phyloP scores from a whole-genome alignment of 148 eudicot genomes.

The Silene conica region DNA sequence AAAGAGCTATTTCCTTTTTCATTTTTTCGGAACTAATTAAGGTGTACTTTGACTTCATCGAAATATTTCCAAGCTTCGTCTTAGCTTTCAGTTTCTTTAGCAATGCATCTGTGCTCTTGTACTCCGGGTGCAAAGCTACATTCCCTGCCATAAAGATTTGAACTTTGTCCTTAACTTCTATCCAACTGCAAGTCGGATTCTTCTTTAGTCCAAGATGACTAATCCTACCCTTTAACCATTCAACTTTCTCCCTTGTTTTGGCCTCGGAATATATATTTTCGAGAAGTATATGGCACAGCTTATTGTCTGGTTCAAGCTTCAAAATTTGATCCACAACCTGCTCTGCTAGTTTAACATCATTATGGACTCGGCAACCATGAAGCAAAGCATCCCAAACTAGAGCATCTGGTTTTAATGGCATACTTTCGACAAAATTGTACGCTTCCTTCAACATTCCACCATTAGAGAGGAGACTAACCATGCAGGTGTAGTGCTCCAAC shows the following conservation, averaged over 20 bases:
- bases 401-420: constrained; percentile 54
- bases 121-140: constrained; percentile 32
- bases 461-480: constrained; percentile 61
- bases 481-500: constrained; percentile 62
- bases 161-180: constrained; percentile 45
- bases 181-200: constrained; percentile 49
- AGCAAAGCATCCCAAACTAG: constrained; percentile 58
- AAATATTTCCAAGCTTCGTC: constrained; percentile 34
- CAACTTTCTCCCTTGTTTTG: constrained; percentile 45
- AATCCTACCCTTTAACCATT: constrained; percentile 32
- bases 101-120: constrained; percentile 32
- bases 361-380: constrained; percentile 55
- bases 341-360: constrained; percentile 59
- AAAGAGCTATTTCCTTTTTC: constrained; percentile 31
- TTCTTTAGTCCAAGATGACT: constrained; percentile 27
- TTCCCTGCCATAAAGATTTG: constrained; percentile 48
- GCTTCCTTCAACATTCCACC: constrained; percentile 54
- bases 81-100: constrained; percentile 29
- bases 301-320: constrained; percentile 48
- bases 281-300: constrained; percentile 31
- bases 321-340: constrained; percentile 44
- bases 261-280: constrained; percentile 47
- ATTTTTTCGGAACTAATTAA: constrained; percentile 34
- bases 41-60: constrained; percentile 25
- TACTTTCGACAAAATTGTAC: constrained; percentile 39